A percentile compares a stretch with the other conserved stretches of the same genome.
Evolutionary conservation across 805 yeast genomes (phyloP).

Genomic region (Saturnispora bothae): DNA sequence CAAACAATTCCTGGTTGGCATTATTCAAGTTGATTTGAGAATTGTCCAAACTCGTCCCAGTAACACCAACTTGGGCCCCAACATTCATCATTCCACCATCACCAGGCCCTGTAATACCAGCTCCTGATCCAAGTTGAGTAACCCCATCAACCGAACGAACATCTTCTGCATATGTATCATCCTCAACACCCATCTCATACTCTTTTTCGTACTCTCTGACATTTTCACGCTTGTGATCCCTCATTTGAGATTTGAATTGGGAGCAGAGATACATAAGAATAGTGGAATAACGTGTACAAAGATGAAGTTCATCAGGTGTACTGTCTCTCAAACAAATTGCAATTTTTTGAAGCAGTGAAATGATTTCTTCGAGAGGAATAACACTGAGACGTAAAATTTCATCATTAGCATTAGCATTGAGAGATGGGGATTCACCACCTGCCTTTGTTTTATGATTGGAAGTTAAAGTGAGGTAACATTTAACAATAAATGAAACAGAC

Average conservation of each 20-base stretch:
- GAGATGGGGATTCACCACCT: neutral
- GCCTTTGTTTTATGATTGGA: slow-evolving; percentile 9
- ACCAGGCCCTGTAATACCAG: slow-evolving; percentile 4
- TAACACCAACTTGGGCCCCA: slow-evolving; percentile 3
- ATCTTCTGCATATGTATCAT: neutral
- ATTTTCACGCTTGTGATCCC: slow-evolving; percentile 12
- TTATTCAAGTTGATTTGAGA: slow-evolving; percentile 9
- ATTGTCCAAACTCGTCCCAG: slow-evolving; percentile 2
- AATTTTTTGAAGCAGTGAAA: slow-evolving; percentile 55
- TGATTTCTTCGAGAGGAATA: slow-evolving; percentile 61
- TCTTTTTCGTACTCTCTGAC: slow-evolving; percentile 11
- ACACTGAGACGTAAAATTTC: slow-evolving; percentile 42
- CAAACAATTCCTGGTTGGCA: slow-evolving; percentile 24
- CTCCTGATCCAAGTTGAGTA: neutral
- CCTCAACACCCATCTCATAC: neutral
- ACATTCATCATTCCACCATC: slow-evolving; percentile 6
- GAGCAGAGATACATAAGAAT: slow-evolving; percentile 67
- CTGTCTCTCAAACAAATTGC: slow-evolving; percentile 71
- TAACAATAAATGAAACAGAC: slow-evolving; percentile 83
- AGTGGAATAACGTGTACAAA: slow-evolving; percentile 70
- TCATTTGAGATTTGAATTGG: slow-evolving; percentile 46
- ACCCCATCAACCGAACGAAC: neutral
- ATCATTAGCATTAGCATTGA: slow-evolving; percentile 7
- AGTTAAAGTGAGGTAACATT: slow-evolving; percentile 64
- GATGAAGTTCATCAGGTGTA: slow-evolving; percentile 81